A percentile compares a stretch with the other conserved stretches of the same genome.
Conservation (phyloP, 805 yeast species). For the Candida anglica region DNA sequence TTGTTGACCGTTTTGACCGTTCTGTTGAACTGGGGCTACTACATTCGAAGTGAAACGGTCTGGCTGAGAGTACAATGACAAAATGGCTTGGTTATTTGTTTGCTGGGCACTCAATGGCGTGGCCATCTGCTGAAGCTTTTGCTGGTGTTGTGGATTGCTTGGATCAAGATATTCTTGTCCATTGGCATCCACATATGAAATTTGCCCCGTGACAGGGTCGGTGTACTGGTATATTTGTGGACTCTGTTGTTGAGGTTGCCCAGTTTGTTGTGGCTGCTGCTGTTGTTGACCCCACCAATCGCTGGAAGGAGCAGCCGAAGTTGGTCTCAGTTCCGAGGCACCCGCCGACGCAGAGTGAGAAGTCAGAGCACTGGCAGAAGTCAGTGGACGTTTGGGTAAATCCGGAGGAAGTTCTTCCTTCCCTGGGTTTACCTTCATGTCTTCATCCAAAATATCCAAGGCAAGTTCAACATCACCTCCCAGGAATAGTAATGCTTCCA, state of each 20-base stretch:
- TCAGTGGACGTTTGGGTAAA: constrained; percentile 38
- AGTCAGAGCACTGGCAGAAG: no score
- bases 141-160: constrained; percentile 41
- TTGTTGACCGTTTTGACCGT: constrained; percentile 7
- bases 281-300: constrained; percentile 10
- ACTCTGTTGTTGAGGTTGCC: constrained; percentile 20
- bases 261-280: constrained; percentile 12
- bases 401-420: constrained; percentile 46
- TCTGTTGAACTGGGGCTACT: constrained; percentile 16
- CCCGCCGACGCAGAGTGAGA: constrained; percentile 4
- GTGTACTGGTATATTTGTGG: constrained; percentile 62
- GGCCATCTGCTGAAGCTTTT: constrained; percentile 32
- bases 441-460: constrained; percentile 48
- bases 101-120: constrained; percentile 29
- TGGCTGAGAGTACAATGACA: constrained; percentile 42
- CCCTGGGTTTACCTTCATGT: constrained; percentile 27
- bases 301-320: constrained; percentile 13
- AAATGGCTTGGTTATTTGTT: constrained; percentile 33
- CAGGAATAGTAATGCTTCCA: constrained; percentile 60
- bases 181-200: constrained; percentile 62
- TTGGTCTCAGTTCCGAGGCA: constrained; percentile 23
- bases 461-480: constrained; percentile 61
- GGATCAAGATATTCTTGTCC: constrained; percentile 62
- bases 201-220: constrained; percentile 67
- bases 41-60: constrained; percentile 21